Evolutionary conservation across 345 rosid species (phyloP).

Genomic region (Stellera chamaejasme): DNA sequence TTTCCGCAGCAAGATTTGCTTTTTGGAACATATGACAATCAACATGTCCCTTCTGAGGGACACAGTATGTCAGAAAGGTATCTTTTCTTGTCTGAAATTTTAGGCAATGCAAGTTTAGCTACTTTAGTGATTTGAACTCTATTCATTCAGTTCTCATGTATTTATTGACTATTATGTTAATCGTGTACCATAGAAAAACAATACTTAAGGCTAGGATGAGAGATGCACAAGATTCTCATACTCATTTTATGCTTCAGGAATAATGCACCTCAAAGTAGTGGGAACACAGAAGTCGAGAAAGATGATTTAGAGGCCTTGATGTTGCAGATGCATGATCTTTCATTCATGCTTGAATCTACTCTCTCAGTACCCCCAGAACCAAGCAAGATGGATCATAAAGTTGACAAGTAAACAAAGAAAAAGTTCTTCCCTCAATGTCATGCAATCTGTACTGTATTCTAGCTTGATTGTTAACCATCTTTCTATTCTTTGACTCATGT

Average conservation of each 20-base stretch:
- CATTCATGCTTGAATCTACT: constrained; percentile 67
- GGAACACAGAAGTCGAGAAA: constrained; percentile 18
- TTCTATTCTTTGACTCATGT: too few species aligned
- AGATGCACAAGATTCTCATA: too few species aligned
- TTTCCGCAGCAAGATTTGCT: constrained; percentile 31
- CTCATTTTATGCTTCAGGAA: constrained; percentile 26
- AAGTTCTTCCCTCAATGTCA: background rate
- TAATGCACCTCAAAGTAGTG: constrained; percentile 17
- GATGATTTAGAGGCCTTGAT: constrained; percentile 35
- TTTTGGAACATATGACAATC: constrained; percentile 22
- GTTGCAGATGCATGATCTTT: constrained; percentile 87
- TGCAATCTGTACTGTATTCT: too few species aligned
- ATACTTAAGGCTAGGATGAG: too few species aligned
- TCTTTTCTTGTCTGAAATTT: background rate
- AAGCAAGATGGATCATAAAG: too few species aligned
- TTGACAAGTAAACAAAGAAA: background rate
- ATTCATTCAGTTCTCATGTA: constrained; percentile 1
- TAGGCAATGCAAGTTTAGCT: too few species aligned
- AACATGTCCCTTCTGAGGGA: constrained; percentile 25
- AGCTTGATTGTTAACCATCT: too few species aligned
- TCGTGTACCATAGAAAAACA: too few species aligned
- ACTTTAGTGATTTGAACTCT: too few species aligned
- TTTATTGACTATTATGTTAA: background rate
- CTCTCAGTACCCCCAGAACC: constrained; percentile 43
- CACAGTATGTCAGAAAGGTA: constrained; percentile 43